phyloP scores from a whole-genome alignment of 441 rosid genomes.

The Eutrema salsugineum region DNA sequence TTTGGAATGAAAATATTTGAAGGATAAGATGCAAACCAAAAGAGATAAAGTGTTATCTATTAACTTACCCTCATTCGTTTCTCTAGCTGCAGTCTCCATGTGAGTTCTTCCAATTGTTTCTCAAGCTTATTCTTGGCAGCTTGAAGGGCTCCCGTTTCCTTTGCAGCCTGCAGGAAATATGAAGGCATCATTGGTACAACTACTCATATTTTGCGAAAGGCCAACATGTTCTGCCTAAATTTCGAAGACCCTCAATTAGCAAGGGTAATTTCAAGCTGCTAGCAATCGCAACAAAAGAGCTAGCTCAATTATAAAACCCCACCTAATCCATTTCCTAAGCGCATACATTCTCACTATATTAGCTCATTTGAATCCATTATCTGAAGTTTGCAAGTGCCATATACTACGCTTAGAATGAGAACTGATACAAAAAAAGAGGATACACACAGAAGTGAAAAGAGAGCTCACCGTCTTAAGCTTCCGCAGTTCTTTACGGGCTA shows the following conservation, averaged over 20 bases:
- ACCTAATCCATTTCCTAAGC: background rate
- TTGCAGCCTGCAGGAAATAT: slow-evolving; percentile 65
- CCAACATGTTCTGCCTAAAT: slow-evolving; percentile 12
- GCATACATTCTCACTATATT: background rate
- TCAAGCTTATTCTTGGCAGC: slow-evolving; percentile 86
- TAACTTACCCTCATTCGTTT: slow-evolving; percentile 70
- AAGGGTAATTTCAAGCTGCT: slow-evolving; percentile 9
- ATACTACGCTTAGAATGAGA: slow-evolving; percentile 2
- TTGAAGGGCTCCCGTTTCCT: slow-evolving; percentile 94
- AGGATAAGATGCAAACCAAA: background rate
- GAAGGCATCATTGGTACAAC: background rate
- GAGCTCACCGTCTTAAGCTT: slow-evolving; percentile 72
- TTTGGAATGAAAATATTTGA: background rate
- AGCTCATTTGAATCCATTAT: slow-evolving; percentile 1
- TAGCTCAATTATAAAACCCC: background rate
- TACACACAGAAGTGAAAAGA: slow-evolving; percentile 12
- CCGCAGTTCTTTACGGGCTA: slow-evolving; percentile 73
- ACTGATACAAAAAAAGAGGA: background rate
- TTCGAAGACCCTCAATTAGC: background rate
- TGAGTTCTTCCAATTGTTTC: slow-evolving; percentile 88
- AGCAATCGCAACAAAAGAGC: slow-evolving; percentile 1
- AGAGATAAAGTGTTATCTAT: background rate
- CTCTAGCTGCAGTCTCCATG: slow-evolving; percentile 77
- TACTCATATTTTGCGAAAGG: background rate
- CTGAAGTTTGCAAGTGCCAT: background rate